Conservation (phyloP, 768 basidiomycete species). For the Collybia nuda region DNA sequence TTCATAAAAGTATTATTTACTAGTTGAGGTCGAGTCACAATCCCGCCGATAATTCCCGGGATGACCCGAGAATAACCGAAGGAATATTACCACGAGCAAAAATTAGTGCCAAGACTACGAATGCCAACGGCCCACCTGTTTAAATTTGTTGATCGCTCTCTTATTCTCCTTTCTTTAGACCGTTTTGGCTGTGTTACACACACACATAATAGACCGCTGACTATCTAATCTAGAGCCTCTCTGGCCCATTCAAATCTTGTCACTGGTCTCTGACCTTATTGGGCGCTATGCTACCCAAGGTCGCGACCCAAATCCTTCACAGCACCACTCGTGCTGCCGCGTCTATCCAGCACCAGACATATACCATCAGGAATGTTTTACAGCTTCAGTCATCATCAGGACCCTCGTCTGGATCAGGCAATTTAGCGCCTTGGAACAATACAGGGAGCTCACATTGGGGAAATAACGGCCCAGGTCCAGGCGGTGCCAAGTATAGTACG, state of each 20-base stretch:
- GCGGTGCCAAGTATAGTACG: conserved; percentile 70
- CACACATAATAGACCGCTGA: background rate
- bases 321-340: conserved; percentile 76
- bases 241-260: conserved; percentile 3
- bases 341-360: conserved; percentile 70
- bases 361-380: conserved; percentile 75
- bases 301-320: conserved; percentile 75
- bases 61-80: background rate
- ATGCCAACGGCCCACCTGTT: background rate
- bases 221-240: background rate
- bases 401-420: conserved; percentile 39
- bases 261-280: background rate
- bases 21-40: no score
- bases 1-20: no score
- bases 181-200: background rate
- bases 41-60: background rate
- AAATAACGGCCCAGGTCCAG: conserved; percentile 61
- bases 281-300: conserved; percentile 73
- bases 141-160: background rate
- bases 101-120: conserved; percentile 11
- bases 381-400: conserved; percentile 59
- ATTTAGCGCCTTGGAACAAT: conserved; percentile 40
- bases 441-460: conserved; percentile 49
- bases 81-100: background rate
- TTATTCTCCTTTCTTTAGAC: background rate